Conservation (phyloP, 768 basidiomycete species). For the Candolleomyces eurysporus region DNA sequence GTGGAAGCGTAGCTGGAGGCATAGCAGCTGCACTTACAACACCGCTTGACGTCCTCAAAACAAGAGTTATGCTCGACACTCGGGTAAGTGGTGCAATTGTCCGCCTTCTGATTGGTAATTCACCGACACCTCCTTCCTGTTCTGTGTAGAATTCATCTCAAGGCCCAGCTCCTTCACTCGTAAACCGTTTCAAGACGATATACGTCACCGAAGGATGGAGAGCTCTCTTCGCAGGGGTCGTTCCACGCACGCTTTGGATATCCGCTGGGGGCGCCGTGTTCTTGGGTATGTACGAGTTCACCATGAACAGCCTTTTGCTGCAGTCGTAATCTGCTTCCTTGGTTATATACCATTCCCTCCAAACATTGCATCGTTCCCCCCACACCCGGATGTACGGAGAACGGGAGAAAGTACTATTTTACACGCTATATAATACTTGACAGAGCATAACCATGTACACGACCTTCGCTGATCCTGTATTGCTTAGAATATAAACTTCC, state of each 20-base stretch:
- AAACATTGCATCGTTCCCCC: neutral
- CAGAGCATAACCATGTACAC: too few relatives aligned
- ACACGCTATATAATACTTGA: neutral
- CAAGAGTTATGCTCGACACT: slow-evolving; percentile 92
- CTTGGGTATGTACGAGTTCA: slow-evolving; percentile 94
- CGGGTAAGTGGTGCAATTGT: slow-evolving; percentile 46
- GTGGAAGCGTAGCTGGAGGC: slow-evolving; percentile 90
- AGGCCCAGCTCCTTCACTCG: slow-evolving; percentile 52
- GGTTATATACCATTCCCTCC: neutral
- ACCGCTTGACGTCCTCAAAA: slow-evolving; percentile 95
- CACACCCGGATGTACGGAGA: neutral
- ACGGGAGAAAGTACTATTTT: neutral
- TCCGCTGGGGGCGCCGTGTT: slow-evolving; percentile 96
- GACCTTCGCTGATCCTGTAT: neutral
- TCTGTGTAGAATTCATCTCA: slow-evolving; percentile 45
- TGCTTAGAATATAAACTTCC: too few relatives aligned
- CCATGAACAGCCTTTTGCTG: slow-evolving; percentile 43
- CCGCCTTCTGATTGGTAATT: neutral
- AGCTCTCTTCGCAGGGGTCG: slow-evolving; percentile 82
- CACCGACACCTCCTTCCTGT: neutral
- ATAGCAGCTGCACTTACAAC: slow-evolving; percentile 89
- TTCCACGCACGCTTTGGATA: slow-evolving; percentile 95
- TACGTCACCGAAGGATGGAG: slow-evolving; percentile 65
- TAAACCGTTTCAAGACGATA: slow-evolving; percentile 60
- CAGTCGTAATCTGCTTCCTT: neutral